Evolutionary conservation across 768 basidiomycete species (phyloP).

Genomic region (Pleurotus tuber-regium): DNA sequence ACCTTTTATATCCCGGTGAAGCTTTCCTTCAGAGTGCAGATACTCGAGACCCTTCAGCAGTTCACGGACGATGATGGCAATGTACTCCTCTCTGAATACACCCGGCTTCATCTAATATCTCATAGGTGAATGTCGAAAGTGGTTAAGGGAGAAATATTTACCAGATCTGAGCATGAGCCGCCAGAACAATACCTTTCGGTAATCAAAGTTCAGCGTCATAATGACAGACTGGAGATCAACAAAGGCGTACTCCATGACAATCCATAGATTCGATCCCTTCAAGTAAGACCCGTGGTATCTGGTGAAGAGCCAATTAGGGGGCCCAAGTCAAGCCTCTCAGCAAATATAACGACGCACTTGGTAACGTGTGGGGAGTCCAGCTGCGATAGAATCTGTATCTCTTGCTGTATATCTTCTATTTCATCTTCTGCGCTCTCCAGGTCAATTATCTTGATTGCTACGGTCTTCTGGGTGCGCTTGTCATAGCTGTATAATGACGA

Average conservation of each 20-base stretch:
- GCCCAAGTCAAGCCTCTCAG: no score
- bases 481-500: slow-evolving; percentile 75
- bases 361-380: slow-evolving; percentile 96
- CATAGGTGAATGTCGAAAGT: slow-evolving; percentile 15
- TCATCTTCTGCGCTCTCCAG: slow-evolving; percentile 99
- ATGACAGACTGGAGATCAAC: background rate
- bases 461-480: slow-evolving; percentile 92
- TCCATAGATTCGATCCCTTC: slow-evolving; percentile 97
- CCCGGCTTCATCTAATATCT: slow-evolving; percentile 91
- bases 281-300: slow-evolving; percentile 96
- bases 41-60: slow-evolving; percentile 92
- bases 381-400: slow-evolving; percentile 97
- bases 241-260: slow-evolving; percentile 87
- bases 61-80: slow-evolving; percentile 94
- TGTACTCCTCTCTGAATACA: slow-evolving; percentile 97
- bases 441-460: slow-evolving; percentile 99
- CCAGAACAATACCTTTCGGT: slow-evolving; percentile 86
- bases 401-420: slow-evolving; percentile 99
- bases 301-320: background rate
- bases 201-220: slow-evolving; percentile 11
- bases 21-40: slow-evolving; percentile 92
- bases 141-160: slow-evolving; percentile 31
- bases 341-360: slow-evolving; percentile 55
- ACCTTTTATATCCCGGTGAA: slow-evolving; percentile 99
- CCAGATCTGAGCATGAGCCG: slow-evolving; percentile 96